Base-by-base conservation (phyloP, 805 yeast genomes). In the baker's yeast (Saccharomyces cerevisiae) region DNA sequence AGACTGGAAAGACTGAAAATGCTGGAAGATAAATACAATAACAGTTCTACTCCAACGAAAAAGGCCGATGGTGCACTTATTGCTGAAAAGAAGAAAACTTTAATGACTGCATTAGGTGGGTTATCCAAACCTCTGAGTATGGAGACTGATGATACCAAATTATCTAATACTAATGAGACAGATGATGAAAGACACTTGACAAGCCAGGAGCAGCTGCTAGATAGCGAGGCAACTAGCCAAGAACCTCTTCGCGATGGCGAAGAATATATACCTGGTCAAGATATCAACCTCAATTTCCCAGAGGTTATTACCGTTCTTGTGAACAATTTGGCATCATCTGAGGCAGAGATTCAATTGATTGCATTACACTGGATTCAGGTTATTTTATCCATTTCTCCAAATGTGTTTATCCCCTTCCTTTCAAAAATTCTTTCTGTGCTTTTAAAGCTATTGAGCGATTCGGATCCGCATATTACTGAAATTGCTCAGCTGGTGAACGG, bases 361-460 rank as follows among this genome's bases (percentile, higher is more conserved):
- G 89, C 89, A 0, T 73, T 92, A 50, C 81, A 82, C 49, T 94
- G 99, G 99, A 71, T 94, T 14, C 83, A 81, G 53, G 83, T 83
- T 17, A 74, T 94, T 32, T 70, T 94, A 27, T 81, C 79, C 14
- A 81, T 68, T 4, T 82, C 92, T 0, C 92, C 97, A 0, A 75
- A 77, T 43, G 86, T 91, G 48, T 84, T 92, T 57, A 74, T 87
- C 27, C 81, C 84, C 26, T 85, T 81, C 55, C 78, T 89, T 51
- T 89, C 97, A 1, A 84, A 87, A 53, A 75, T 92, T 43, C 73
- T 92, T 14, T 76, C 91, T 1, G 81, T 85, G 4, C 72, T 89
- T 46, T 73, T 91, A 56, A 79, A 84, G 21, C 76, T 85, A 1
- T 76, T 84, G 65, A 81, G 87, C 6, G 81, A 78, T 54, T 74